Percentiles rank a stretch among this genome's conserved stretches.
phyloP scores from a whole-genome alignment of 176 grass and related monocot genomes.

The Neostapfia colusana region DNA sequence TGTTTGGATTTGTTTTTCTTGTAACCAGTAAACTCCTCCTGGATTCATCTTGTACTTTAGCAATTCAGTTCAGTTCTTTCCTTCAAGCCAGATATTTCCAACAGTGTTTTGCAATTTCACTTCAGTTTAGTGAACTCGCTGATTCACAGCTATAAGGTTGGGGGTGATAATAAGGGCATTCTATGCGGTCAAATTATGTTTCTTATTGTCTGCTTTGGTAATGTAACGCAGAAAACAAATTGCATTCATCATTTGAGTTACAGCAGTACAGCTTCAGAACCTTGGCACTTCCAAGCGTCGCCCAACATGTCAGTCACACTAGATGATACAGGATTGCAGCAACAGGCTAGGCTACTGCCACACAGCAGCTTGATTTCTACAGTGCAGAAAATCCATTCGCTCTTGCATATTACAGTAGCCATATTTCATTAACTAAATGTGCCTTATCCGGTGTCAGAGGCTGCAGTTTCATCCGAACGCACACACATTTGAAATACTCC shows the following conservation, averaged over 20 bases:
- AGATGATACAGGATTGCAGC: conserved; percentile 6
- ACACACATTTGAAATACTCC: conserved; percentile 2
- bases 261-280: not conserved
- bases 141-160: not conserved
- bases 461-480: conserved; percentile 20
- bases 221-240: not conserved
- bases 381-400: not conserved
- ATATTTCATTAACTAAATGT: not conserved
- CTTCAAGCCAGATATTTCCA: no score
- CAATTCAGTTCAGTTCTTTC: not conserved
- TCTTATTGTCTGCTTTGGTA: not conserved
- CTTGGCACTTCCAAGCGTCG: not conserved
- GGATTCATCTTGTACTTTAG: conserved; percentile 7
- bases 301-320: not conserved
- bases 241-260: conserved; percentile 23
- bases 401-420: not conserved
- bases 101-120: not conserved
- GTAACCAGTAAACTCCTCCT: not conserved
- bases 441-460: not conserved
- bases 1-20: not conserved
- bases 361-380: conserved; percentile 21
- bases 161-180: not conserved
- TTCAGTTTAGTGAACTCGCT: not conserved
- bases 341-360: not conserved
- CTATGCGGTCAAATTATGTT: not conserved